Base-by-base conservation (phyloP, 2,329 filamentous ascomycete species). In the Botrytis fragariae region DNA sequence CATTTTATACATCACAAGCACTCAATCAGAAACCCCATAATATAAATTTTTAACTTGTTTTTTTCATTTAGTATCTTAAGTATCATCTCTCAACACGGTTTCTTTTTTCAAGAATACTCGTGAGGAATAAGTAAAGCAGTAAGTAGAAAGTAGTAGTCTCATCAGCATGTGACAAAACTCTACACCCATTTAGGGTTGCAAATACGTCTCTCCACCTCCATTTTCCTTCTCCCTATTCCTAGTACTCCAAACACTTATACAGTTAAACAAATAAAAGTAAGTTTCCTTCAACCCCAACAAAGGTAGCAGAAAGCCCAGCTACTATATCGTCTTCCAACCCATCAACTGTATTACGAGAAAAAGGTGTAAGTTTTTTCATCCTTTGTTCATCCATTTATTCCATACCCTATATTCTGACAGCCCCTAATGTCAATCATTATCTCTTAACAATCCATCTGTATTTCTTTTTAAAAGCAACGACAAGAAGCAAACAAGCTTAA, bases 391-490 rank as follows among this genome's bases (percentile, higher is more conserved):
- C 32, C 25, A 29, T 29, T 25, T 29, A 29, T 54, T 10, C 22
- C 45, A 39, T 48, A 39, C 39, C n/a, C 48, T 35, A 22, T 68
- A 16, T 68, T 68, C 45, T 61, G 29, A 48, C 32, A 39, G 8
- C 59, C 42, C 51, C 20, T 29, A 42, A 32, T 35, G 35, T 60
- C 37, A 18, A 57, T 32, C 48, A 29, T 37, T 29, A 64, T 39
- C 60, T 71, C 69, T 71, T 39, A 22, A 69, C 48, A 68, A 32
- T 54, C 45, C 48, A 54, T 54, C 64, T 68, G 35, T 20, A 65
- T 51, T 39, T 37, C 29, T 51, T 65, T 14, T 51, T 20, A 57
- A 42, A 69, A 69, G 65, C 48, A 69, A 69, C 22, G 37, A 25
- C n/a, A 59, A 68, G 25, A 57, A 69, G 48, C n/a, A 37, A 69